Conservation (phyloP, 1,284 basidiomycete species). For the Lentinula novae-zelandiae region DNA sequence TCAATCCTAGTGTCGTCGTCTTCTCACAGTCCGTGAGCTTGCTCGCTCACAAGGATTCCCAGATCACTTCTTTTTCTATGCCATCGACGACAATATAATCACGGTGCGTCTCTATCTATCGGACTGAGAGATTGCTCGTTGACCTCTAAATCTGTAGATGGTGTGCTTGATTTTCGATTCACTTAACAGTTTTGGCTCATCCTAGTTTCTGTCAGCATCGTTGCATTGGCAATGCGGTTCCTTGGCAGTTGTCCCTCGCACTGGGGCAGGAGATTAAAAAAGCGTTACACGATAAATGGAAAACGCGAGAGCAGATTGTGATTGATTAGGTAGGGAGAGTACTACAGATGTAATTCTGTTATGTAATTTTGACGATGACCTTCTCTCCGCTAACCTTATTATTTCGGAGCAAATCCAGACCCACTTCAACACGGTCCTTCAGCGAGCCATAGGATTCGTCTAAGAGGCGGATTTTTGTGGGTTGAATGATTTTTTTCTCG, state of each 20-base stretch:
- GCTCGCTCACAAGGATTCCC: slow-evolving; percentile 77
- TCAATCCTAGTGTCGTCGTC: slow-evolving; percentile 50
- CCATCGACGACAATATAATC: slow-evolving; percentile 45
- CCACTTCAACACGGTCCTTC: slow-evolving; percentile 34
- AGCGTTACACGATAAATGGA: slow-evolving; percentile 2
- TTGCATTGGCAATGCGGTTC: slow-evolving; percentile 56
- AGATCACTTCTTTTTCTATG: slow-evolving; percentile 60
- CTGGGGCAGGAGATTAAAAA: slow-evolving; percentile 55
- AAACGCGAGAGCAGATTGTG: slow-evolving; percentile 4
- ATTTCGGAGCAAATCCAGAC: slow-evolving; percentile 39
- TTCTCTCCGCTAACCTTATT: slow-evolving; percentile 49
- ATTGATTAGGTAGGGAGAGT: neutral
- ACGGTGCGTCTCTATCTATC: slow-evolving; percentile 45
- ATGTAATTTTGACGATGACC: slow-evolving; percentile 36
- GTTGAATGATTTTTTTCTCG: slow-evolving; percentile 31
- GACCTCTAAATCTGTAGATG: slow-evolving; percentile 9
- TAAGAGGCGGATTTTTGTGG: slow-evolving; percentile 38
- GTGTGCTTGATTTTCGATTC: neutral
- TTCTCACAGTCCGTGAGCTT: slow-evolving; percentile 68
- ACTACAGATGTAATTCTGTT: neutral
- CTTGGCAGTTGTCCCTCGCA: slow-evolving; percentile 57
- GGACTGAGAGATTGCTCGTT: neutral
- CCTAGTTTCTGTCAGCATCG: neutral
- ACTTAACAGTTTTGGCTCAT: no score
- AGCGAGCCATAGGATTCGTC: slow-evolving; percentile 33